Percentiles rank a stretch among this genome's conserved stretches.
Evolutionary conservation across 768 basidiomycete species (phyloP).

Genomic region (Asterophora parasitica): DNA sequence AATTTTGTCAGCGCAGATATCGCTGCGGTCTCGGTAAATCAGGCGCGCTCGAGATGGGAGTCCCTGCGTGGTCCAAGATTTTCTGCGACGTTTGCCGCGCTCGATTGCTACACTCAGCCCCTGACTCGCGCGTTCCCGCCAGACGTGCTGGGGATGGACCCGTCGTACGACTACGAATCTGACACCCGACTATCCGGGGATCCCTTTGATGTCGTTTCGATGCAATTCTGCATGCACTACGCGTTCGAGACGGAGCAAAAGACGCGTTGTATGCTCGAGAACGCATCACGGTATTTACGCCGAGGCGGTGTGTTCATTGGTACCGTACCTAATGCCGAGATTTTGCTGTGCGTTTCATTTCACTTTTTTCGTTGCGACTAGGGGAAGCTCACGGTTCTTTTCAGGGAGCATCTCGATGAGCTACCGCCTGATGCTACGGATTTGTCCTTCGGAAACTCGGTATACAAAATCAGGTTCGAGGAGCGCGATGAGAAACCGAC

Average conservation of each 20-base stretch:
- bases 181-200: conserved; percentile 22
- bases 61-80: conserved; percentile 50
- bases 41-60: conserved; percentile 76
- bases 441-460: conserved; percentile 84
- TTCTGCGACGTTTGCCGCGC: conserved; percentile 73
- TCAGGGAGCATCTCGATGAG: conserved; percentile 66
- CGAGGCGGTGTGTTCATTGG: conserved; percentile 91
- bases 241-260: conserved; percentile 92
- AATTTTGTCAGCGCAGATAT: conserved; percentile 53
- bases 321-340: conserved; percentile 89
- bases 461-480: conserved; percentile 87
- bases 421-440: conserved; percentile 62
- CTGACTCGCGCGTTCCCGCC: conserved; percentile 67
- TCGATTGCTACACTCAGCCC: conserved; percentile 84
- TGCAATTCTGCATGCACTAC: conserved; percentile 99
- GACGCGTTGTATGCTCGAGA: conserved; percentile 87
- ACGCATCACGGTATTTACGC: conserved; percentile 76
- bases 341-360: conserved; percentile 62
- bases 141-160: conserved; percentile 39
- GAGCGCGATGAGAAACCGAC: conserved; percentile 53
- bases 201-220: conserved; percentile 91
- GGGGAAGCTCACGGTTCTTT: conserved; percentile 5
- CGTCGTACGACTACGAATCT: conserved; percentile 13
- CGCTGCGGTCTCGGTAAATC: conserved; percentile 81
- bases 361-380: conserved; percentile 2